Conservation (phyloP, 2,329 filamentous ascomycete species). For the Cladosporium phlei region DNA sequence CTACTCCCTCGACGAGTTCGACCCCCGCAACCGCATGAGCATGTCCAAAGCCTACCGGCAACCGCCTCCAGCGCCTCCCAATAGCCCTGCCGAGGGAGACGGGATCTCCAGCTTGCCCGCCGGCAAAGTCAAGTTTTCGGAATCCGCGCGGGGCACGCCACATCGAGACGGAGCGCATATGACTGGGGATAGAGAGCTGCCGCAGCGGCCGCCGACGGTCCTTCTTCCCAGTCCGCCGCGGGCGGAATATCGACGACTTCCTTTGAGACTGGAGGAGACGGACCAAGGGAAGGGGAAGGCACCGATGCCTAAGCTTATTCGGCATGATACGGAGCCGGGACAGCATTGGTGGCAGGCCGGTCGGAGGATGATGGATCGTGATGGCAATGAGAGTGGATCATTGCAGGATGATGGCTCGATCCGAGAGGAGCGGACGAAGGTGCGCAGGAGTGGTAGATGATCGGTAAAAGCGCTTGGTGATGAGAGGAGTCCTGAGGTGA, state of each 20-base stretch:
- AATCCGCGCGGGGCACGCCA: neutral
- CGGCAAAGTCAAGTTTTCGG: neutral
- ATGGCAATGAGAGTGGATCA: no score
- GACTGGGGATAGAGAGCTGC: neutral
- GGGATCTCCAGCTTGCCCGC: neutral
- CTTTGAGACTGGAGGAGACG: neutral
- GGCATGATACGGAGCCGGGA: neutral
- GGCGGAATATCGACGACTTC: neutral
- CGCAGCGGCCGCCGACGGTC: neutral
- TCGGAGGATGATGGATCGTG: neutral
- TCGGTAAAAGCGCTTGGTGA: no score
- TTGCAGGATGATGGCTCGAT: no score
- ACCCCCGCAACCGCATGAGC: conserved; percentile 1
- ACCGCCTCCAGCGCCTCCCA: neutral
- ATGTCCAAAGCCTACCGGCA: neutral
- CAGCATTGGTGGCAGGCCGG: conserved; percentile 1
- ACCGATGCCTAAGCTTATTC: neutral
- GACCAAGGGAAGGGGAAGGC: neutral
- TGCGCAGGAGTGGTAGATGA: no score
- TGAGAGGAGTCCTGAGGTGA: no score
- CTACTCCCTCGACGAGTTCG: conserved; percentile 1
- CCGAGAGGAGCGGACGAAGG: no score
- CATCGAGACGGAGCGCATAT: neutral
- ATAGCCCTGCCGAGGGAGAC: no score
- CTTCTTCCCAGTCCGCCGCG: neutral